Evolutionary conservation across 2,329 filamentous ascomycete species (phyloP).

Genomic region (Penicillium sp.): DNA sequence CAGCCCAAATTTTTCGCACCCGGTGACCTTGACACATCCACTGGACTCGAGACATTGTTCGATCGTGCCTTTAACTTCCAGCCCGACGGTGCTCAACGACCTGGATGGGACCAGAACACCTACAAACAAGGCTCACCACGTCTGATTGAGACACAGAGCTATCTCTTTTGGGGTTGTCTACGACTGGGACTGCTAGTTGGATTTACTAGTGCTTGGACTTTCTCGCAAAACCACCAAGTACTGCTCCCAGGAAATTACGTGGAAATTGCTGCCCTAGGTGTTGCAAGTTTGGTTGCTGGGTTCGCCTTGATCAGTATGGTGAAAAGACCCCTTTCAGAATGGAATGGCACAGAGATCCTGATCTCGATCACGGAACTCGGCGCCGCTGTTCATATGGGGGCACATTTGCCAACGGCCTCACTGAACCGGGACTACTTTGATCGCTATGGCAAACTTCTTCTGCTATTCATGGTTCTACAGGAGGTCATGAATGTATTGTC

Average conservation of each 20-base stretch:
- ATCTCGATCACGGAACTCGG: slow-evolving; percentile 40
- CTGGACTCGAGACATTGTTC: slow-evolving; percentile 50
- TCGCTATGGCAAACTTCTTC: slow-evolving; percentile 39
- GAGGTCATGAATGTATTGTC: slow-evolving; percentile 36
- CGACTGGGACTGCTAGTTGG: slow-evolving; percentile 31
- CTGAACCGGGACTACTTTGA: slow-evolving; percentile 39
- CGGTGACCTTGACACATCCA: slow-evolving; percentile 43
- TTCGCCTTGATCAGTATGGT: slow-evolving; percentile 42
- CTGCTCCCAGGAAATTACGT: slow-evolving; percentile 39
- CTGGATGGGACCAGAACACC: slow-evolving; percentile 19
- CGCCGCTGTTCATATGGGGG: slow-evolving; percentile 41
- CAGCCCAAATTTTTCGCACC: slow-evolving; percentile 49
- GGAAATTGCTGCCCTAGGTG: slow-evolving; percentile 40
- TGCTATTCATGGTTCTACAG: slow-evolving; percentile 42
- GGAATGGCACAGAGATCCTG: slow-evolving; percentile 43
- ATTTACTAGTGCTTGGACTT: slow-evolving; percentile 35
- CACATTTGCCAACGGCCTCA: slow-evolving; percentile 32
- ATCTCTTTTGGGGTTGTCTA: slow-evolving; percentile 30
- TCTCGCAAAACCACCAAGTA: slow-evolving; percentile 33
- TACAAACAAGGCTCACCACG: slow-evolving; percentile 7
- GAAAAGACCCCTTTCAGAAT: slow-evolving; percentile 38
- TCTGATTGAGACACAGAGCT: slow-evolving; percentile 13
- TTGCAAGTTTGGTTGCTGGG: slow-evolving; percentile 42
- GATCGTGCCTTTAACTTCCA: slow-evolving; percentile 46
- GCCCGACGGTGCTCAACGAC: slow-evolving; percentile 28